Percentiles rank a stretch among this genome's conserved stretches.
Conservation (phyloP, 2,329 filamentous ascomycete species). For the Ophiostoma fasciatum region DNA sequence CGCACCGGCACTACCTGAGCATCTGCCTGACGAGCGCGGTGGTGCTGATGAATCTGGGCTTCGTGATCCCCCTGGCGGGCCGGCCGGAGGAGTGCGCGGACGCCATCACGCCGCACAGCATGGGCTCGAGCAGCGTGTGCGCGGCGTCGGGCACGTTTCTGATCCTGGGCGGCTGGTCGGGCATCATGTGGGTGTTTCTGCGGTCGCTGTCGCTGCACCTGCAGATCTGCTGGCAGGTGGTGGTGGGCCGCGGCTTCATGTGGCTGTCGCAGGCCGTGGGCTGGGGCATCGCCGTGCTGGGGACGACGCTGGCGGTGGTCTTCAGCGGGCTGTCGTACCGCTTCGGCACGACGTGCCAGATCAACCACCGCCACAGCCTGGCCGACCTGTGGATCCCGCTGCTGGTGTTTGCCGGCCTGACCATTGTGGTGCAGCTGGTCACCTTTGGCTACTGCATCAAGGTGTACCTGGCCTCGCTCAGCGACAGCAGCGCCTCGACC, state of each 20-base stretch:
- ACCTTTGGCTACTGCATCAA: constrained; percentile 91
- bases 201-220: constrained; percentile 84
- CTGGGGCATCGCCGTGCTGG: constrained; percentile 69
- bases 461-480: constrained; percentile 75
- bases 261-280: constrained; percentile 65
- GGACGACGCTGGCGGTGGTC: constrained; percentile 60
- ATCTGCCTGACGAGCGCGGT: constrained; percentile 69
- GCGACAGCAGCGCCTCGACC: constrained; percentile 54
- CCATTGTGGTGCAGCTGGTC: constrained; percentile 65
- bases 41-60: constrained; percentile 70
- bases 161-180: constrained; percentile 71
- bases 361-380: constrained; percentile 77
- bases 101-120: constrained; percentile 82
- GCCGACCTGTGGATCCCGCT: constrained; percentile 84
- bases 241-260: constrained; percentile 82
- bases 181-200: constrained; percentile 81
- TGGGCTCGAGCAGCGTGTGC: constrained; percentile 68
- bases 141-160: constrained; percentile 79
- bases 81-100: constrained; percentile 75
- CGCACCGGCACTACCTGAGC: constrained; percentile 82
- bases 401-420: constrained; percentile 59
- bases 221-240: constrained; percentile 94
- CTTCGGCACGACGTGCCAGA: constrained; percentile 83
- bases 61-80: constrained; percentile 72
- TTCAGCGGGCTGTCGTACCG: constrained; percentile 89